These are phyloP conservation scores for Dryas alaskensis DNA, from an alignment of 306 rosid genomes.

Conservation along the genomic window DNA sequence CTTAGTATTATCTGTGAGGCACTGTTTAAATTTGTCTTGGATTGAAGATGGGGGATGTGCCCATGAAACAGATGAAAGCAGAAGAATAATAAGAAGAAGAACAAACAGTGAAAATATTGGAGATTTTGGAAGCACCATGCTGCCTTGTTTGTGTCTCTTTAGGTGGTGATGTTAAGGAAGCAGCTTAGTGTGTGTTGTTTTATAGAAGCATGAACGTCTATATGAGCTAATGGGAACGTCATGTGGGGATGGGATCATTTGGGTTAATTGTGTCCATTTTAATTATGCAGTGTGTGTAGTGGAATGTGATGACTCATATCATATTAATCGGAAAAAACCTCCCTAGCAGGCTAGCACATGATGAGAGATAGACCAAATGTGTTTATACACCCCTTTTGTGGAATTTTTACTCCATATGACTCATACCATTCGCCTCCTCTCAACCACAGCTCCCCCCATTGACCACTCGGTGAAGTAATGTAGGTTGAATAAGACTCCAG, in stretches of 20 bases:
- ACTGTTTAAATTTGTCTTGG: slow-evolving; percentile 29
- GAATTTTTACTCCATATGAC: no score
- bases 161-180: background rate
- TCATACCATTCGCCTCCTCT: no score
- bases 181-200: background rate
- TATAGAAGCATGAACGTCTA: background rate
- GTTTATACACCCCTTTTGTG: no score
- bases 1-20: slow-evolving; percentile 30
- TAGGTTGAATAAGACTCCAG: no score
- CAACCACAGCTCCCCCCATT: no score
- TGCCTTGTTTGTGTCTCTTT: background rate
- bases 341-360: no score
- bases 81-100: slow-evolving; percentile 17
- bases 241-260: background rate
- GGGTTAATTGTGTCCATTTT: background rate
- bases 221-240: slow-evolving; percentile 6
- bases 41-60: background rate
- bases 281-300: background rate
- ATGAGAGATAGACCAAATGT: no score
- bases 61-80: background rate
- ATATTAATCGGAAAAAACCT: no score
- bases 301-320: background rate
- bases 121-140: slow-evolving; percentile 34
- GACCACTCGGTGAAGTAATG: no score
- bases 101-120: slow-evolving; percentile 11